A percentile compares a stretch with the other conserved stretches of the same genome.
Conservation (phyloP, 345 rosid genomes). For the Atalantia buxifolia region DNA sequence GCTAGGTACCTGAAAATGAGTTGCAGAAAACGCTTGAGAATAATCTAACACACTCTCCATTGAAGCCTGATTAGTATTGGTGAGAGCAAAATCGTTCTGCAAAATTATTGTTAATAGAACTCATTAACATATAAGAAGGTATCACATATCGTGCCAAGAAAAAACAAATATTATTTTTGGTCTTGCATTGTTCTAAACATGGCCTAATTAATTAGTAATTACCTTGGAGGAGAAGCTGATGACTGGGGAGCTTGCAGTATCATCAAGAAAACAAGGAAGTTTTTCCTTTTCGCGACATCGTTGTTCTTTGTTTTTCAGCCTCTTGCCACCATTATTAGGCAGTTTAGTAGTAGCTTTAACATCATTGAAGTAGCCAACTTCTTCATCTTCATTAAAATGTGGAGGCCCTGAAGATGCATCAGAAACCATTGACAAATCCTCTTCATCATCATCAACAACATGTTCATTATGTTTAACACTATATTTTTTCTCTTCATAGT, state of each 20-base stretch:
- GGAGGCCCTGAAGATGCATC: slow-evolving; percentile 99
- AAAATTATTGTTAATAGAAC: neutral
- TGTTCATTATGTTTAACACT: neutral
- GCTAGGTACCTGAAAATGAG: slow-evolving; percentile 56
- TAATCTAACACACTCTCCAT: slow-evolving; percentile 53
- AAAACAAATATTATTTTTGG: no score
- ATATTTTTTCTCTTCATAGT: neutral
- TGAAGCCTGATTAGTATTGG: slow-evolving; percentile 39
- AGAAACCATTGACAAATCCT: slow-evolving; percentile 89
- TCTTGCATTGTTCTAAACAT: neutral
- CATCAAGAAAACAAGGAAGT: slow-evolving; percentile 58
- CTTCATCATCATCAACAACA: slow-evolving; percentile 44
- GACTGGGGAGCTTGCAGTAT: slow-evolving; percentile 87
- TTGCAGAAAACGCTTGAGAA: slow-evolving; percentile 67
- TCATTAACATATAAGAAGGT: neutral
- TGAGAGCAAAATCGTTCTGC: slow-evolving; percentile 35
- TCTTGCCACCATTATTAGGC: slow-evolving; percentile 23
- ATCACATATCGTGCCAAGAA: no score
- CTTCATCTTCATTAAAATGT: slow-evolving; percentile 42
- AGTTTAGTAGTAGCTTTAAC: slow-evolving; percentile 16
- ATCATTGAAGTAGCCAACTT: slow-evolving; percentile 21
- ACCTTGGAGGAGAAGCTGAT: slow-evolving; percentile 54
- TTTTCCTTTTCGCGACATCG: slow-evolving; percentile 34
- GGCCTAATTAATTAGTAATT: slow-evolving; percentile 29
- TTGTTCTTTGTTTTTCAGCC: slow-evolving; percentile 37